phyloP scores from a whole-genome alignment of 345 rosid species.

The Hibiscus syriacus region DNA sequence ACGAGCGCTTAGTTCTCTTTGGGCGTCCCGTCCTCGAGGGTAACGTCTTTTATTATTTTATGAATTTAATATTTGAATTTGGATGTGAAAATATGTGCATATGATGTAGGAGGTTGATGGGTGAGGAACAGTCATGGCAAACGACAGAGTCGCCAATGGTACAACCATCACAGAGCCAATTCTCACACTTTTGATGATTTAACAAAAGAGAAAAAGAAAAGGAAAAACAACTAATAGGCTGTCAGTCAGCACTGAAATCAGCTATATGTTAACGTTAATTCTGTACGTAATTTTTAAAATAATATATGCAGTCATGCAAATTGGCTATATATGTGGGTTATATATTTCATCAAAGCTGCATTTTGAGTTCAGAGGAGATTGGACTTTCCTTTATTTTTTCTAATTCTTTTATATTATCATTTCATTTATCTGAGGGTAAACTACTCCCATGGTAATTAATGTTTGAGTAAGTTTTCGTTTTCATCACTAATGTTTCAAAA shows the following conservation, averaged over 20 bases:
- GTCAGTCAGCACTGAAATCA: too few relatives aligned
- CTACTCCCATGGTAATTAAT: too few relatives aligned
- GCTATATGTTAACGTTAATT: too few relatives aligned
- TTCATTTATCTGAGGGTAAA: too few relatives aligned
- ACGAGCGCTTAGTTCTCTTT: slow-evolving; percentile 81
- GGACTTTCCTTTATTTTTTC: slow-evolving; percentile 11
- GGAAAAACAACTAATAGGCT: too few relatives aligned
- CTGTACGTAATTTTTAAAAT: too few relatives aligned
- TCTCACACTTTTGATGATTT: slow-evolving; percentile 45
- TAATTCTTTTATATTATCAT: too few relatives aligned
- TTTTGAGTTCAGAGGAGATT: slow-evolving; percentile 26
- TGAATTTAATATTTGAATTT: neutral
- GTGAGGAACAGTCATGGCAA: slow-evolving; percentile 80
- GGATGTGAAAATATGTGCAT: neutral
- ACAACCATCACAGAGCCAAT: slow-evolving; percentile 64
- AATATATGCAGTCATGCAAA: neutral
- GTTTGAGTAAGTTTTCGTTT: too few relatives aligned
- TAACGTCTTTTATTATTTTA: slow-evolving; percentile 17
- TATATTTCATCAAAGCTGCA: slow-evolving; percentile 9
- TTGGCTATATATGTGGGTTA: neutral
- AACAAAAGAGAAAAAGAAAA: too few relatives aligned
- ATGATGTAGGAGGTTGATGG: slow-evolving; percentile 37
- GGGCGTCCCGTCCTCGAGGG: slow-evolving; percentile 95
- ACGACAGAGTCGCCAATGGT: slow-evolving; percentile 72
- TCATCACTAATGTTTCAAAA: too few relatives aligned